phyloP scores from a whole-genome alignment of 768 basidiomycete species.

The Tulasnella calospora region DNA sequence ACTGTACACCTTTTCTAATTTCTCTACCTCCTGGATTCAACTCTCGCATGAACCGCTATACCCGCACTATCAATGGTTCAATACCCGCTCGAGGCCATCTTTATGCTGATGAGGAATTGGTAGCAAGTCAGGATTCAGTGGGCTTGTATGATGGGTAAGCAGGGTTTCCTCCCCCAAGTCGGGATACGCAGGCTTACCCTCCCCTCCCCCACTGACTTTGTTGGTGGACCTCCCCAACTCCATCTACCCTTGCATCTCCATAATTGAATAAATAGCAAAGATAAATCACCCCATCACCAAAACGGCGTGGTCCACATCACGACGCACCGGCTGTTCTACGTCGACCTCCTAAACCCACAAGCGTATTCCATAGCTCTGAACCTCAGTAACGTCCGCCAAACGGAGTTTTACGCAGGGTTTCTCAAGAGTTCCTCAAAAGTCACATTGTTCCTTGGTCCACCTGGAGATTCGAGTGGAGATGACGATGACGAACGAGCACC shows the following conservation, averaged over 20 bases:
- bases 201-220: neutral
- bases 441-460: slow-evolving; percentile 57
- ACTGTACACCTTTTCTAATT: neutral
- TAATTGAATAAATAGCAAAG: slow-evolving; percentile 50
- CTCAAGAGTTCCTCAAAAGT: slow-evolving; percentile 87
- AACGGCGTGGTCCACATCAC: slow-evolving; percentile 67
- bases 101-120: slow-evolving; percentile 73
- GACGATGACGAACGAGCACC: neutral
- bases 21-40: neutral
- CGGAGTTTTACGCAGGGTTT: slow-evolving; percentile 85
- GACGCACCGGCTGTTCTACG: slow-evolving; percentile 80
- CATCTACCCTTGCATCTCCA: neutral
- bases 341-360: slow-evolving; percentile 50
- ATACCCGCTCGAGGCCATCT: slow-evolving; percentile 73
- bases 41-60: slow-evolving; percentile 34
- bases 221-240: neutral
- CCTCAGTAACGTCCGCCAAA: slow-evolving; percentile 61
- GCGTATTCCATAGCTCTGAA: slow-evolving; percentile 61
- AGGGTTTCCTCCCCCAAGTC: too few species aligned
- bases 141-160: slow-evolving; percentile 90
- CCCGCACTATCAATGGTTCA: slow-evolving; percentile 60
- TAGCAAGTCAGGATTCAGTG: slow-evolving; percentile 68
- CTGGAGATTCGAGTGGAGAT: neutral
- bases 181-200: too few species aligned
- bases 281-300: slow-evolving; percentile 79